These are phyloP conservation scores for Areca catechu DNA, from an alignment of 176 grass and related monocot species.

Conservation along the genomic window DNA sequence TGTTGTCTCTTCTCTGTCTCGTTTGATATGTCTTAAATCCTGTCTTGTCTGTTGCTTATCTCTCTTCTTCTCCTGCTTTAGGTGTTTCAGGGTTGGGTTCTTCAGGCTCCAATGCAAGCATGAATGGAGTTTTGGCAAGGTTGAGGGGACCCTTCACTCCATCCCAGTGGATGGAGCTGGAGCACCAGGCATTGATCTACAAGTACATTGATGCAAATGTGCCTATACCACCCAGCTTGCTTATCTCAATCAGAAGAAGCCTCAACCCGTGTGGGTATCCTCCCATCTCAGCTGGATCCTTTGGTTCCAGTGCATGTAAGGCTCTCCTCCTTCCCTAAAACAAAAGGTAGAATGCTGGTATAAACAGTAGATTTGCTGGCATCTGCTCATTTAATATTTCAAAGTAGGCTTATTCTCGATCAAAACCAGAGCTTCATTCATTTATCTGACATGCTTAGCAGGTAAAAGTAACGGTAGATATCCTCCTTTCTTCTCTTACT, in stretches of 20 bases:
- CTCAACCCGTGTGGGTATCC: conserved; percentile 19
- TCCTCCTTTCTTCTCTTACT: too few species aligned
- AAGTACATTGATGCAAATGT: conserved; percentile 77
- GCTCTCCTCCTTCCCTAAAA: conserved; percentile 13
- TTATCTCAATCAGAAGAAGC: conserved; percentile 72
- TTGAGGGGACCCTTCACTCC: conserved; percentile 81
- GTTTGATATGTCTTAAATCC: not conserved
- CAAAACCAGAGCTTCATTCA: too few species aligned
- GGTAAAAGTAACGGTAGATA: too few species aligned
- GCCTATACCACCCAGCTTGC: conserved; percentile 61
- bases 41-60: not conserved
- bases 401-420: too few species aligned
- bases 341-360: not conserved
- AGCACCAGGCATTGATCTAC: conserved; percentile 95
- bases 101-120: conserved; percentile 45
- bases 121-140: conserved; percentile 64
- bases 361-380: too few species aligned
- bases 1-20: conserved; percentile 20
- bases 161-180: conserved; percentile 92
- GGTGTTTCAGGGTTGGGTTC: conserved; percentile 41
- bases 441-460: too few species aligned
- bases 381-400: too few species aligned
- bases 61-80: conserved; percentile 8
- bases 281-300: conserved; percentile 53
- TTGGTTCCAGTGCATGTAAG: conserved; percentile 70